These are phyloP conservation scores for Aspergillus mulundensis DNA, from an alignment of 495 filamentous ascomycete species.

Conservation along the genomic window DNA sequence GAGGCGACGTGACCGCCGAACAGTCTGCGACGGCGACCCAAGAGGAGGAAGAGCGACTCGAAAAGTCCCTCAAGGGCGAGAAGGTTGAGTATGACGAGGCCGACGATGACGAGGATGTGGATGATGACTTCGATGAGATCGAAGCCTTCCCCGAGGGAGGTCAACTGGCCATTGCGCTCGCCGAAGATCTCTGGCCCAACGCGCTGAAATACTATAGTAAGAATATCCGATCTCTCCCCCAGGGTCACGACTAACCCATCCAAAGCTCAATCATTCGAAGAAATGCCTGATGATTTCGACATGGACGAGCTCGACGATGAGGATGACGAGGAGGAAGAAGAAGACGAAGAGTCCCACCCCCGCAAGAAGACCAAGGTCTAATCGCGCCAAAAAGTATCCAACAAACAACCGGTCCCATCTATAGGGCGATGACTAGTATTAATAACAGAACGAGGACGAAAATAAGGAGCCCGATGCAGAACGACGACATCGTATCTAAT, in stretches of 20 bases:
- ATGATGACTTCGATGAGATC: slow-evolving; percentile 51
- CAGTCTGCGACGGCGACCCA: slow-evolving; percentile 57
- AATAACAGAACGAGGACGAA: slow-evolving; percentile 80
- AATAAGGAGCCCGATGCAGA: slow-evolving; percentile 85
- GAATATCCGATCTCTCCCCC: slow-evolving; percentile 10
- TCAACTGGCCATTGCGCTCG: slow-evolving; percentile 69
- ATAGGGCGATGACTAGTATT: slow-evolving; percentile 62
- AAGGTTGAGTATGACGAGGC: slow-evolving; percentile 40
- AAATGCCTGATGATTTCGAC: slow-evolving; percentile 32
- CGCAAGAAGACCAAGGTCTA: slow-evolving; percentile 43
- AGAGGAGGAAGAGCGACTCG: slow-evolving; percentile 55
- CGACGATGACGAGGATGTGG: slow-evolving; percentile 47
- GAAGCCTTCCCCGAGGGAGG: slow-evolving; percentile 83
- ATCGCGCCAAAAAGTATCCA: slow-evolving; percentile 15
- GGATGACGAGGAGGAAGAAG: slow-evolving; percentile 26
- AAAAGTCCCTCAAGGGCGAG: slow-evolving; percentile 54
- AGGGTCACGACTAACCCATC: not conserved
- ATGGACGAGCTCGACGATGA: slow-evolving; percentile 31
- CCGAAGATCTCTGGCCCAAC: slow-evolving; percentile 82
- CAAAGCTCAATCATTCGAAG: slow-evolving; percentile 30
- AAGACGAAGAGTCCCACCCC: slow-evolving; percentile 32
- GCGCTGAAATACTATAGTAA: slow-evolving; percentile 91
- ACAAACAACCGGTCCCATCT: slow-evolving; percentile 18
- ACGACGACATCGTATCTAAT: slow-evolving; percentile 77
- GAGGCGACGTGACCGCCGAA: slow-evolving; percentile 61